These are phyloP conservation scores for Blepharisma japonicum DNA, from an alignment of 73 alveolate genomes.

Conservation along the genomic window DNA sequence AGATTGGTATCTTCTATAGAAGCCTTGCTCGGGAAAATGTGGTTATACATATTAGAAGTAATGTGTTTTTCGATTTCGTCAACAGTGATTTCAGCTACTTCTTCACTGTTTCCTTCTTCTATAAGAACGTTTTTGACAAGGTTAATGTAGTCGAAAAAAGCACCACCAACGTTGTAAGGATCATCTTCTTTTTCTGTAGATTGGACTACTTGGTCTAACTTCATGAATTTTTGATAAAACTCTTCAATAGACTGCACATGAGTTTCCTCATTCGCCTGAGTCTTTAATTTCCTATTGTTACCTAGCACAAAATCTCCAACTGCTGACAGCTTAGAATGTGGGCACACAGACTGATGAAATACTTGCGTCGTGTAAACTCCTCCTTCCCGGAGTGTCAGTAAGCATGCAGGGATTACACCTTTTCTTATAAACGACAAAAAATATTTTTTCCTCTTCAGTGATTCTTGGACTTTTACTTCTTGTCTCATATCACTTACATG, in stretches of 20 bases:
- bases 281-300: not conserved
- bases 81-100: slow-evolving; percentile 2
- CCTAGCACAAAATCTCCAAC: slow-evolving; percentile 25
- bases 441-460: not conserved
- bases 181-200: slow-evolving; percentile 8
- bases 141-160: slow-evolving; percentile 1
- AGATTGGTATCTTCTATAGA: slow-evolving; percentile 10
- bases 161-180: slow-evolving; percentile 5
- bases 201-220: not conserved
- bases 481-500: slow-evolving; percentile 6
- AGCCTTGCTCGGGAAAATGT: slow-evolving; percentile 19
- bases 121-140: not conserved
- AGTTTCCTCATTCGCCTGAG: slow-evolving; percentile 7
- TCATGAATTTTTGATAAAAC: slow-evolving; percentile 22
- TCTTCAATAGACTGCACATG: slow-evolving; percentile 6
- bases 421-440: not conserved
- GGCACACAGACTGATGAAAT: slow-evolving; percentile 1
- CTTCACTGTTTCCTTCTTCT: slow-evolving; percentile 6
- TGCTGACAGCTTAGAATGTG: slow-evolving; percentile 20
- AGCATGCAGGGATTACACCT: not conserved
- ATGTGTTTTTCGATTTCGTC: slow-evolving; percentile 29
- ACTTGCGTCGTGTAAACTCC: not conserved
- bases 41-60: slow-evolving; percentile 5
- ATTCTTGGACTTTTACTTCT: slow-evolving; percentile 11
- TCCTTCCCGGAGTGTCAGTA: not conserved